A percentile compares a stretch with the other conserved stretches of the same genome.
Conservation (phyloP, 768 basidiomycete species). For the Serendipita vermifera region DNA sequence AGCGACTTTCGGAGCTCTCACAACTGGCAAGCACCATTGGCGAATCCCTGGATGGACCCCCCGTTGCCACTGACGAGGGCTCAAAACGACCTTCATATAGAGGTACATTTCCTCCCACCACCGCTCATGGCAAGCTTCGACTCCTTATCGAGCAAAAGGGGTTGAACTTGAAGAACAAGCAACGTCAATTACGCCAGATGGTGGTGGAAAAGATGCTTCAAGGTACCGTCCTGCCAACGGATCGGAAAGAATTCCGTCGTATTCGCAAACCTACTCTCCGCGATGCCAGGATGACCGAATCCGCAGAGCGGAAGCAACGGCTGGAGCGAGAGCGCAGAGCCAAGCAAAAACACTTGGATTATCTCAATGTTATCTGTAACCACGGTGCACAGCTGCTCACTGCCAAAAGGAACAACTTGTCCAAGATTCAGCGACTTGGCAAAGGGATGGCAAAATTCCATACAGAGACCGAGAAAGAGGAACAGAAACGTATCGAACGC, state of each 20-base stretch:
- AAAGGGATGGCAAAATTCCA: conserved; percentile 76
- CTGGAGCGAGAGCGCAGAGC: conserved; percentile 85
- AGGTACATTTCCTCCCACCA: conserved; percentile 37
- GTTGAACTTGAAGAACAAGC: conserved; percentile 79
- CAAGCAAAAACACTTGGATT: conserved; percentile 93
- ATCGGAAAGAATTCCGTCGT: conserved; percentile 83
- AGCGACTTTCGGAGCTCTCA: conserved; percentile 81
- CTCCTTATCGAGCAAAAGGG: conserved; percentile 90
- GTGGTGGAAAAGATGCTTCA: conserved; percentile 81
- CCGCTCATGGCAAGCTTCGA: conserved; percentile 67
- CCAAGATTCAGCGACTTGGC: conserved; percentile 53
- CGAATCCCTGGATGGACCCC: conserved; percentile 51
- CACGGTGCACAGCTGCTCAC: conserved; percentile 66
- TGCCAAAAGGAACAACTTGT: conserved; percentile 27
- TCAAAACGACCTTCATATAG: conserved; percentile 11
- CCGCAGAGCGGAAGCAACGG: conserved; percentile 81
- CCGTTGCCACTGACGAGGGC: conserved; percentile 27
- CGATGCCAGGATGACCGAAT: conserved; percentile 81
- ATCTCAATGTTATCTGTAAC: conserved; percentile 70
- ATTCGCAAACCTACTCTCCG: conserved; percentile 73
- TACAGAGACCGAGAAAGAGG: conserved; percentile 86
- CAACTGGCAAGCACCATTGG: conserved; percentile 66
- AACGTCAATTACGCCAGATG: conserved; percentile 71
- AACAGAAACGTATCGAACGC: conserved; percentile 91
- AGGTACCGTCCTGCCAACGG: conserved; percentile 77